These are phyloP conservation scores for Brettanomyces anomalus DNA, from an alignment of 805 yeast genomes.

Conservation along the genomic window DNA sequence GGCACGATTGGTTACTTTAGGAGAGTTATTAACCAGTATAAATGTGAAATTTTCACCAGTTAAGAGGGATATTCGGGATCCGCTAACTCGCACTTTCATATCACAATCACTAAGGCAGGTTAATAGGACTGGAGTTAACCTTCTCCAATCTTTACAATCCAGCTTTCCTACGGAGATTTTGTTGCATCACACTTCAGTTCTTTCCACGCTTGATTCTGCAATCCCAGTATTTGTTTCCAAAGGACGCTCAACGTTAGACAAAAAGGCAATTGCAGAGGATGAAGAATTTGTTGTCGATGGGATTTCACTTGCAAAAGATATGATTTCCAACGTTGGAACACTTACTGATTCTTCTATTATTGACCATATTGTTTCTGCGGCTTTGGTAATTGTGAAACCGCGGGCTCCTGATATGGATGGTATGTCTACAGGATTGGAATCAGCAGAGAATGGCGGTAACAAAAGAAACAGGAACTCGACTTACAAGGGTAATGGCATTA, in stretches of 20 bases:
- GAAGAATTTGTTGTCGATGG: constrained; percentile 23
- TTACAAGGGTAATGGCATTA: not conserved
- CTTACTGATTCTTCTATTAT: constrained; percentile 42
- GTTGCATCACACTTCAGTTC: constrained; percentile 41
- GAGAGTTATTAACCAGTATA: constrained; percentile 47
- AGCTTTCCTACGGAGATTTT: constrained; percentile 28
- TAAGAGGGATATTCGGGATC: constrained; percentile 52
- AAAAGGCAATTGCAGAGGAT: constrained; percentile 21
- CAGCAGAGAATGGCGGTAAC: not conserved
- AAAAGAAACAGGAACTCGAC: not conserved
- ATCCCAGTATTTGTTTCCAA: constrained; percentile 42
- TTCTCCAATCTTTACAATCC: constrained; percentile 30
- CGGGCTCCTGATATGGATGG: constrained; percentile 17
- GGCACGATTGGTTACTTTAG: constrained; percentile 42
- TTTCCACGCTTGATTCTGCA: constrained; percentile 47
- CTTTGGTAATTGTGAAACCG: constrained; percentile 37
- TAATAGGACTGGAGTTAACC: constrained; percentile 35
- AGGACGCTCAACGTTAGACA: constrained; percentile 32
- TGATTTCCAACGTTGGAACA: constrained; percentile 15
- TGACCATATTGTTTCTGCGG: constrained; percentile 49
- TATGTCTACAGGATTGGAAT: constrained; percentile 3
- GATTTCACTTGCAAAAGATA: constrained; percentile 20
- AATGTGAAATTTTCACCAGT: constrained; percentile 47
- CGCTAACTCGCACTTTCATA: constrained; percentile 35
- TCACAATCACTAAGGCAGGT: constrained; percentile 32